phyloP scores from a whole-genome alignment of 768 basidiomycete genomes.

The Trametes cingulata region DNA sequence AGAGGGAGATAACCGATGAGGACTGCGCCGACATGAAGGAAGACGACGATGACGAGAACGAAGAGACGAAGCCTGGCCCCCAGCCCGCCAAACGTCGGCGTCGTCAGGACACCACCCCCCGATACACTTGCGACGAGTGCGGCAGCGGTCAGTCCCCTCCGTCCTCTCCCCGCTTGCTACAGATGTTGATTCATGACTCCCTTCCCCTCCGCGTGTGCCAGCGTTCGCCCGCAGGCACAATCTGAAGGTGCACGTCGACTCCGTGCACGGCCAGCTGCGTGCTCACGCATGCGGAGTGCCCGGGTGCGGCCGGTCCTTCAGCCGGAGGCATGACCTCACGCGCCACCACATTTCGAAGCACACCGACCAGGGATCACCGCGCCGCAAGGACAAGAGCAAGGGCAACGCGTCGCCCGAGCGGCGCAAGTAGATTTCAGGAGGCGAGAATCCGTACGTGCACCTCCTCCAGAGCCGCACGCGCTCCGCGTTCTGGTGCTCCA shows the following conservation, averaged over 20 bases:
- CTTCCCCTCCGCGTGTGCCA: background rate
- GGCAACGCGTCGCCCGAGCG: too few relatives aligned
- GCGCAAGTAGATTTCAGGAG: background rate
- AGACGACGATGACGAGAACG: background rate
- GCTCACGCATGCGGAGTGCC: background rate
- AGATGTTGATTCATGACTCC: too few relatives aligned
- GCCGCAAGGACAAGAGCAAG: constrained; percentile 1
- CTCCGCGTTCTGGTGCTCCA: too few relatives aligned
- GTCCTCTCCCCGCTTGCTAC: background rate
- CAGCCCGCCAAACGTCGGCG: constrained; percentile 2
- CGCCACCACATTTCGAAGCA: constrained; percentile 12
- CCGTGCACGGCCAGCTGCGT: constrained; percentile 7
- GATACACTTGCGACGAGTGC: background rate
- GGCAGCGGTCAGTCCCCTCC: background rate
- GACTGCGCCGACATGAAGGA: background rate
- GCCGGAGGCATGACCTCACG: constrained; percentile 14
- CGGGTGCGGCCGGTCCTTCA: background rate
- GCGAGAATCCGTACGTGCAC: background rate
- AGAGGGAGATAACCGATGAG: background rate
- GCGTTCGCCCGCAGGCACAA: constrained; percentile 12
- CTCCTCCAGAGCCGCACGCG: background rate
- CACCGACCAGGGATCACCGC: constrained; percentile 14
- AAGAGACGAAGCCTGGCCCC: background rate
- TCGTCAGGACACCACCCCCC: constrained; percentile 6
- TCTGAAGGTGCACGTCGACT: constrained; percentile 12